Percentiles rank a stretch among this genome's conserved stretches.
Evolutionary conservation across 768 basidiomycete genomes (phyloP).

Genomic region (Xanthoconium purpureum): DNA sequence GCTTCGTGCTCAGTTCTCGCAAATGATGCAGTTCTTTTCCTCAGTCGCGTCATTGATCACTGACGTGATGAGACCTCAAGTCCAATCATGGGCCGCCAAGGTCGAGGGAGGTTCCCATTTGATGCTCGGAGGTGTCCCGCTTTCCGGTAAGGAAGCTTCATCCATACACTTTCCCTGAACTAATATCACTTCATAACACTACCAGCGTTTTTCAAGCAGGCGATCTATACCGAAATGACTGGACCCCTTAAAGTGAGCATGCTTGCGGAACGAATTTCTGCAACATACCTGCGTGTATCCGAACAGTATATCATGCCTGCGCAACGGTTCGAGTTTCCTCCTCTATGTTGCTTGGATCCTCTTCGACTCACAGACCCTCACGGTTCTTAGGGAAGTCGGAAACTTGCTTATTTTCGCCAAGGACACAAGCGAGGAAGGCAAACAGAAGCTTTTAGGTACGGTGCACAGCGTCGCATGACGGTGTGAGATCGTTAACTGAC

Average conservation of each 20-base stretch:
- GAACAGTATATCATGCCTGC: slow-evolving; percentile 18
- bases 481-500: background rate
- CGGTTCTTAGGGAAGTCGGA: slow-evolving; percentile 7
- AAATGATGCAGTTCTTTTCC: slow-evolving; percentile 16
- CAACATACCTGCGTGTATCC: slow-evolving; percentile 15
- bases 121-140: slow-evolving; percentile 15
- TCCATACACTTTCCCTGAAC: background rate
- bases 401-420: slow-evolving; percentile 13
- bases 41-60: slow-evolving; percentile 15
- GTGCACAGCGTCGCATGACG: too few relatives aligned
- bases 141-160: slow-evolving; percentile 1
- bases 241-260: slow-evolving; percentile 21
- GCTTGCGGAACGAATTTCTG: slow-evolving; percentile 16
- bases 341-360: background rate
- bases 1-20: slow-evolving; percentile 17
- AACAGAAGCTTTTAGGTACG: slow-evolving; percentile 6
- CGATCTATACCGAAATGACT: slow-evolving; percentile 21
- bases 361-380: background rate
- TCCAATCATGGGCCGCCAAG: background rate
- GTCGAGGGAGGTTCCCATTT: slow-evolving; percentile 10
- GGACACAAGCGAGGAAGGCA: slow-evolving; percentile 13
- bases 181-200: background rate
- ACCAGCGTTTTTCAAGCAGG: slow-evolving; percentile 8
- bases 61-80: slow-evolving; percentile 13
- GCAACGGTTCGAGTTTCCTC: slow-evolving; percentile 8